A percentile compares a stretch with the other conserved stretches of the same genome.
Evolutionary conservation across 2,329 filamentous ascomycete species (phyloP).

Genomic region (Geosmithia morbida): DNA sequence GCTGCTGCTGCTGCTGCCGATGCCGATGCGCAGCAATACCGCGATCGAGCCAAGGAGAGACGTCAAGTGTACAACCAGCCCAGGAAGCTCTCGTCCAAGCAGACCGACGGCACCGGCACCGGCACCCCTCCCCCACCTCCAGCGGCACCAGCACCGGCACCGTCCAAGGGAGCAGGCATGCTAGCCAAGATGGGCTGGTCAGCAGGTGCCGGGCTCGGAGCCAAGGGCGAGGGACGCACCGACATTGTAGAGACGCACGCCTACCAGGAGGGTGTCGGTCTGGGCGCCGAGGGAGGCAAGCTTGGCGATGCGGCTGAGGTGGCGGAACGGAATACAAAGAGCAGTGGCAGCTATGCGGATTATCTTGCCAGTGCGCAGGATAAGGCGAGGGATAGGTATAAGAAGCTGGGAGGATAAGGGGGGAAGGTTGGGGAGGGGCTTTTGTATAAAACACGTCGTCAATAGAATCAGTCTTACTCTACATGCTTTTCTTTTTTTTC

Average conservation of each 20-base stretch:
- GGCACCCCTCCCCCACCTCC: constrained; percentile 10
- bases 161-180: constrained; percentile 50
- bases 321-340: constrained; percentile 45
- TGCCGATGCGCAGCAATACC: constrained; percentile 25
- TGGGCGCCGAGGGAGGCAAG: constrained; percentile 56
- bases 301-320: constrained; percentile 53
- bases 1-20: too few species aligned
- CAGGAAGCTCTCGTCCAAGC: constrained; percentile 14
- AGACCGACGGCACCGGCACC: background rate
- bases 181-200: constrained; percentile 64
- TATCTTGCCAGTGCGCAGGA: constrained; percentile 53
- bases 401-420: constrained; percentile 29
- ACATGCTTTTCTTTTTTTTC: too few species aligned
- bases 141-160: constrained; percentile 7
- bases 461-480: too few species aligned
- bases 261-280: constrained; percentile 53
- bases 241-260: constrained; percentile 49
- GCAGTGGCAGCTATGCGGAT: constrained; percentile 35
- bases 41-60: constrained; percentile 55
- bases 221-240: constrained; percentile 45
- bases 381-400: constrained; percentile 51
- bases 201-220: constrained; percentile 49
- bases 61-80: constrained; percentile 48
- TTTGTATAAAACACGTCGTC: too few species aligned
- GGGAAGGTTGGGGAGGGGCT: too few species aligned